Percentiles rank a stretch among this genome's conserved stretches.
These are phyloP conservation scores for Persicaria maculosa DNA, from an alignment of 148 eudicot genomes.

Conservation along the genomic window DNA sequence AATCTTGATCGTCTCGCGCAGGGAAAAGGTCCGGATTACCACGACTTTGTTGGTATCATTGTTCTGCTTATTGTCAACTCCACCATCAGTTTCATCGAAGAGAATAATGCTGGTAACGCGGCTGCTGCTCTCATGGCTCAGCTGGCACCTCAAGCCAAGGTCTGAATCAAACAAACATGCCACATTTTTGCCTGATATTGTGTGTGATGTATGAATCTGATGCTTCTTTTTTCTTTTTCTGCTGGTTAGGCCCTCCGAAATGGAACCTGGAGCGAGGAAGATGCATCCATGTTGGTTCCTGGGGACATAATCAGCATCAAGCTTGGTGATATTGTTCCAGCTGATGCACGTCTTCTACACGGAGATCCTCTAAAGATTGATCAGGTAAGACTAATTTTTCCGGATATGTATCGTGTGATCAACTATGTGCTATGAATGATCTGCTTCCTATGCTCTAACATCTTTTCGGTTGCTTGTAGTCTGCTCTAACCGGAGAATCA, in stretches of 20 bases:
- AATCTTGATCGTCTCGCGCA: conserved; percentile 13
- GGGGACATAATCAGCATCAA: conserved; percentile 38
- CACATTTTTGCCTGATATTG: conserved; percentile 1
- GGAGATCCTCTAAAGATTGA: conserved; percentile 45
- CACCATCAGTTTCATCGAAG: conserved; percentile 40
- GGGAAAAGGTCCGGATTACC: conserved; percentile 38
- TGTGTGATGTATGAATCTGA: neutral
- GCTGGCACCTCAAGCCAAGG: conserved; percentile 39
- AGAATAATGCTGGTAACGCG: conserved; percentile 45
- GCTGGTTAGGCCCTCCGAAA: conserved; percentile 27
- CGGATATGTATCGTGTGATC: neutral
- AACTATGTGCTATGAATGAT: neutral
- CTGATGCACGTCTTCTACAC: conserved; percentile 39
- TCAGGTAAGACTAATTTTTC: conserved; percentile 16
- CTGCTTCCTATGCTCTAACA: neutral
- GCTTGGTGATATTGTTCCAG: conserved; percentile 39
- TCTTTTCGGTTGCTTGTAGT: conserved; percentile 4
- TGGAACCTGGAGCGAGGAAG: conserved; percentile 33
- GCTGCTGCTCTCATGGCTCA: conserved; percentile 46
- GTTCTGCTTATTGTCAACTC: conserved; percentile 32
- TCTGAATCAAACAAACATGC: neutral
- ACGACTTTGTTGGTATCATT: conserved; percentile 33
- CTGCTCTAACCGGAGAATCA: conserved; percentile 17
- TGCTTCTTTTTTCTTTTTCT: neutral
- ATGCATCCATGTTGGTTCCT: conserved; percentile 35